Conservation (phyloP, 176 grass and related monocot species). For the Zizania latifolia region DNA sequence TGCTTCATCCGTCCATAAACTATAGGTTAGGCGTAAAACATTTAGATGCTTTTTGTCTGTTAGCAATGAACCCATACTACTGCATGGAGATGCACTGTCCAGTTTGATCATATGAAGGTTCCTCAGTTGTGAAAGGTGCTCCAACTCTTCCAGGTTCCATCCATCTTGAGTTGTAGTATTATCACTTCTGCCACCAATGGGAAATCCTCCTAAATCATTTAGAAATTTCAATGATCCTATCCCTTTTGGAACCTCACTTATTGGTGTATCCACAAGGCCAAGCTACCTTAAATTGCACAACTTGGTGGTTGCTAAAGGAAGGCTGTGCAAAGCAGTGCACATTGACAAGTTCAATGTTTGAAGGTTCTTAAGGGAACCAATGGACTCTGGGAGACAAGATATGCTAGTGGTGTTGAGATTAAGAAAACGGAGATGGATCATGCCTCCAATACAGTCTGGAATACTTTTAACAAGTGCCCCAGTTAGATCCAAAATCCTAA, state of each 20-base stretch:
- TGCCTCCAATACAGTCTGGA: neutral
- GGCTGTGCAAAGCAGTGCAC: neutral
- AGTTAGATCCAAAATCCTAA: slow-evolving; percentile 8
- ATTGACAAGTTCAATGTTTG: neutral
- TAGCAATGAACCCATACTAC: too few relatives aligned
- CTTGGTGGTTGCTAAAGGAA: neutral
- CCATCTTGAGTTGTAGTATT: neutral
- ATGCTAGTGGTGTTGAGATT: neutral
- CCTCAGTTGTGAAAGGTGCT: too few relatives aligned
- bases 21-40: neutral
- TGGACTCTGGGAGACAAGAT: slow-evolving; percentile 6
- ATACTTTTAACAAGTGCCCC: neutral
- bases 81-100: neutral
- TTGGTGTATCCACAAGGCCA: neutral
- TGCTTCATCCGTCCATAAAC: neutral
- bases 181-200: neutral
- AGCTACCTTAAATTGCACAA: slow-evolving; percentile 5
- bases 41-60: too few relatives aligned
- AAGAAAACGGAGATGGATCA: slow-evolving; percentile 1
- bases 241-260: slow-evolving; percentile 27
- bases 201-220: slow-evolving; percentile 11
- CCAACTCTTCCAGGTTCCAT: too few relatives aligned
- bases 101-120: too few relatives aligned
- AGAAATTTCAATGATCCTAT: neutral
- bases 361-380: slow-evolving; percentile 16